Conservation (phyloP, 2,329 filamentous ascomycete genomes). For the Hypomyces perniciosus region DNA sequence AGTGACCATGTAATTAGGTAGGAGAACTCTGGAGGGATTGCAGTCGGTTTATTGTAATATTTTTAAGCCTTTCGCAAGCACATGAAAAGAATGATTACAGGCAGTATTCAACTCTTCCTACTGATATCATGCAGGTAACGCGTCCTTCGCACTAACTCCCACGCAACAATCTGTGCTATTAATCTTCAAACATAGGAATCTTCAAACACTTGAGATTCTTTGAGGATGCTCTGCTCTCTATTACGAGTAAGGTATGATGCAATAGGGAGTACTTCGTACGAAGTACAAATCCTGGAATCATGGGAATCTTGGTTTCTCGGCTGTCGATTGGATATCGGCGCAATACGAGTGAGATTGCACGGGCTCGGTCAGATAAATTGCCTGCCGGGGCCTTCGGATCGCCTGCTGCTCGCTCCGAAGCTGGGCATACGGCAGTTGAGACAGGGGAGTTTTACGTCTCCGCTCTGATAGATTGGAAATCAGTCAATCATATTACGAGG, state of each 20-base stretch:
- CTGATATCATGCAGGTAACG: too few relatives aligned
- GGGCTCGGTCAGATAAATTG: background rate
- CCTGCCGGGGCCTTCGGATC: background rate
- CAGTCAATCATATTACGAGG: too few relatives aligned
- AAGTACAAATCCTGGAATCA: too few relatives aligned
- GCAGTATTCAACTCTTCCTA: too few relatives aligned
- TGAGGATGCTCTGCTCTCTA: background rate
- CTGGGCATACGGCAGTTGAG: background rate
- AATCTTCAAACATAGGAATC: too few relatives aligned
- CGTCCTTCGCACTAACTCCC: too few relatives aligned
- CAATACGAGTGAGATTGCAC: background rate
- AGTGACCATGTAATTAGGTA: too few relatives aligned
- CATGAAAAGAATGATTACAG: too few relatives aligned
- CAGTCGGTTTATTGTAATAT: too few relatives aligned
- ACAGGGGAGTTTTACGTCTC: background rate
- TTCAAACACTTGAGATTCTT: background rate
- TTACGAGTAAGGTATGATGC: background rate
- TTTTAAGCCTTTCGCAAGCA: too few relatives aligned
- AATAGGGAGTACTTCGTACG: background rate
- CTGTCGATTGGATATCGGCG: background rate
- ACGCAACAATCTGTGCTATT: too few relatives aligned
- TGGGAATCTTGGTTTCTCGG: background rate
- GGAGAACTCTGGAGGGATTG: too few relatives aligned
- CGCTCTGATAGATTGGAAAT: background rate
- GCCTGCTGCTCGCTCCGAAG: background rate